phyloP scores from a whole-genome alignment of 495 filamentous ascomycete species.

The Aspergillus mulundensis region DNA sequence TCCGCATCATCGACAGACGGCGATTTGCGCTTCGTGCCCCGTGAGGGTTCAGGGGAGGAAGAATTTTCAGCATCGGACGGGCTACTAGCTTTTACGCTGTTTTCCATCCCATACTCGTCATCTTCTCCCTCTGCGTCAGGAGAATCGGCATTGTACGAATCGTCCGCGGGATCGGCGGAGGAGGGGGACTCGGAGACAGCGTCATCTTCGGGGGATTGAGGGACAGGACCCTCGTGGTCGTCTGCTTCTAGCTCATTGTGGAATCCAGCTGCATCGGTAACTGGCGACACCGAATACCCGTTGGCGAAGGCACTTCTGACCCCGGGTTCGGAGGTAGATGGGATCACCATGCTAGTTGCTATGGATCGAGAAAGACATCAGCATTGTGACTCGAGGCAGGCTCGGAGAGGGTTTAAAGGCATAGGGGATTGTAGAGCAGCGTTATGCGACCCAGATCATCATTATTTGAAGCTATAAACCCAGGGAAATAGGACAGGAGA shows the following conservation, averaged over 20 bases:
- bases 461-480: conserved; percentile 24
- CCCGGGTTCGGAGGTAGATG: conserved; percentile 42
- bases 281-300: conserved; percentile 43
- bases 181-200: conserved; percentile 46
- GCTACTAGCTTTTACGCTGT: conserved; percentile 52
- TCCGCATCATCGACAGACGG: conserved; percentile 69
- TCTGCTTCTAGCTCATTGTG: conserved; percentile 37
- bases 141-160: conserved; percentile 37
- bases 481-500: conserved; percentile 27
- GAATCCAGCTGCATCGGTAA: conserved; percentile 32
- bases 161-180: conserved; percentile 64
- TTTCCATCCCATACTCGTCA: conserved; percentile 71
- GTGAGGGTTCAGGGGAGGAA: conserved; percentile 60
- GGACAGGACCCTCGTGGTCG: conserved; percentile 51
- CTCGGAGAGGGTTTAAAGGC: conserved; percentile 15
- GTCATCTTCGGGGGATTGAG: conserved; percentile 43
- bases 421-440: conserved; percentile 22
- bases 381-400: conserved; percentile 41
- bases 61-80: conserved; percentile 54
- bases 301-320: conserved; percentile 43
- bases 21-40: conserved; percentile 72
- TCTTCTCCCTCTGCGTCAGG: conserved; percentile 56
- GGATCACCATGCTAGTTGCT: conserved; percentile 53
- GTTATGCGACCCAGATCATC: conserved; percentile 35
- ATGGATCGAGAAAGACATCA: conserved; percentile 36